A percentile compares a stretch with the other conserved stretches of the same genome.
Evolutionary conservation across 352 stramenopile species (phyloP).

Genomic region (Pythium oligandrum): DNA sequence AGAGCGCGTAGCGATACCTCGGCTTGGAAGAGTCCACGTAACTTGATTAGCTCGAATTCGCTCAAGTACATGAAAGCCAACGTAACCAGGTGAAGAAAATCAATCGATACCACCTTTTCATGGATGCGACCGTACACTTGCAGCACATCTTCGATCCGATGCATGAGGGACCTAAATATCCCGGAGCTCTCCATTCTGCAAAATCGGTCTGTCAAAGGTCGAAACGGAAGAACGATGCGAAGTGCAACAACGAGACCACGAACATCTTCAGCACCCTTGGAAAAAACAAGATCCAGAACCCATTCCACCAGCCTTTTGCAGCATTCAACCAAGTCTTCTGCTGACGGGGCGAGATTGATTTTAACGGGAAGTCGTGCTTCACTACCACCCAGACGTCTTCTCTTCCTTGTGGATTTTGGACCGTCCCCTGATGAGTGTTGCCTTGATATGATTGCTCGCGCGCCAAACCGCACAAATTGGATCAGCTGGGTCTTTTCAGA

Average conservation of each 20-base stretch:
- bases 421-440: not conserved
- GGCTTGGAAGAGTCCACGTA: not conserved
- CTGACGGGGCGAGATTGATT: no score
- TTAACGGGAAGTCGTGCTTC: no score
- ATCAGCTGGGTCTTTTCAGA: not conserved
- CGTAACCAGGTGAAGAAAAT: not conserved
- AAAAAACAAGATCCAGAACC: constrained; percentile 4
- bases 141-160: constrained; percentile 1
- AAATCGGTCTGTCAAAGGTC: constrained; percentile 1
- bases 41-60: not conserved
- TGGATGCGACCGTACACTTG: not conserved
- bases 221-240: constrained; percentile 1
- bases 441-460: not conserved
- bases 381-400: no score
- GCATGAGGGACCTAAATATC: constrained; percentile 3
- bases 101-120: constrained; percentile 1
- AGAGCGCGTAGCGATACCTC: no score
- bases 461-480: not conserved
- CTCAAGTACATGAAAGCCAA: not conserved
- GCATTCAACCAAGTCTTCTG: not conserved
- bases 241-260: constrained; percentile 1
- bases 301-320: not conserved
- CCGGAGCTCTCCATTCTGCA: not conserved
- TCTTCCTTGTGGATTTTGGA: no score
- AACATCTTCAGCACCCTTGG: constrained; percentile 3